Evolutionary conservation across 768 basidiomycete species (phyloP).

Genomic region (Boletus sp.): DNA sequence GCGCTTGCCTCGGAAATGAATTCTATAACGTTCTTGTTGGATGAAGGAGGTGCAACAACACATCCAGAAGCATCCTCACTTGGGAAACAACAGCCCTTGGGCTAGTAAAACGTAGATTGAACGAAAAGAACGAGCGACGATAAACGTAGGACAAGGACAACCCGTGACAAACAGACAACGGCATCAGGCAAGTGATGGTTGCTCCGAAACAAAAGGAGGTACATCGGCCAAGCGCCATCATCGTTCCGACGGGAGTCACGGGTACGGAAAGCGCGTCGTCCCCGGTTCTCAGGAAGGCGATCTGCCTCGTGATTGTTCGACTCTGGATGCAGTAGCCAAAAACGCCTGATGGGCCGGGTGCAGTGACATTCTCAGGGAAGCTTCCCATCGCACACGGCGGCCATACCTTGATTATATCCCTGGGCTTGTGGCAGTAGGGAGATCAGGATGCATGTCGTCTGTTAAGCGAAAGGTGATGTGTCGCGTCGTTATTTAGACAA

Average conservation of each 20-base stretch:
- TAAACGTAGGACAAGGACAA: not conserved
- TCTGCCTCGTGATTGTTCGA: conserved; percentile 17
- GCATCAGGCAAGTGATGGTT: not conserved
- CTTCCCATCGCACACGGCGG: conserved; percentile 9
- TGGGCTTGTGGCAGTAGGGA: not conserved
- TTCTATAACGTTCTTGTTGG: not conserved
- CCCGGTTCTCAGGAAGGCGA: conserved; percentile 1
- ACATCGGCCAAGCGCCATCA: not conserved
- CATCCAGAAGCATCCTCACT: not conserved
- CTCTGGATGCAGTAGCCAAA: not conserved
- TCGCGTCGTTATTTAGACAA: not conserved
- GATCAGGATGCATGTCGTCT: not conserved
- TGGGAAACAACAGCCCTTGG: not conserved
- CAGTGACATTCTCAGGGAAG: conserved; percentile 5
- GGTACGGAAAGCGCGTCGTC: not conserved
- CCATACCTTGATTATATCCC: not conserved
- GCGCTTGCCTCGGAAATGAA: not conserved
- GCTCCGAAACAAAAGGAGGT: not conserved
- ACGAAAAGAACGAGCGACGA: not conserved
- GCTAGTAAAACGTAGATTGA: not conserved
- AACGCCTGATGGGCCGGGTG: not conserved
- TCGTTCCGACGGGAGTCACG: conserved; percentile 17
- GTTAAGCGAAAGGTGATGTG: not conserved
- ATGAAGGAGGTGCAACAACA: not conserved
- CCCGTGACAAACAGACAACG: not conserved